Evolutionary conservation across 1,284 basidiomycete species (phyloP).

Genomic region (Cutaneotrichosporon mucoides): DNA sequence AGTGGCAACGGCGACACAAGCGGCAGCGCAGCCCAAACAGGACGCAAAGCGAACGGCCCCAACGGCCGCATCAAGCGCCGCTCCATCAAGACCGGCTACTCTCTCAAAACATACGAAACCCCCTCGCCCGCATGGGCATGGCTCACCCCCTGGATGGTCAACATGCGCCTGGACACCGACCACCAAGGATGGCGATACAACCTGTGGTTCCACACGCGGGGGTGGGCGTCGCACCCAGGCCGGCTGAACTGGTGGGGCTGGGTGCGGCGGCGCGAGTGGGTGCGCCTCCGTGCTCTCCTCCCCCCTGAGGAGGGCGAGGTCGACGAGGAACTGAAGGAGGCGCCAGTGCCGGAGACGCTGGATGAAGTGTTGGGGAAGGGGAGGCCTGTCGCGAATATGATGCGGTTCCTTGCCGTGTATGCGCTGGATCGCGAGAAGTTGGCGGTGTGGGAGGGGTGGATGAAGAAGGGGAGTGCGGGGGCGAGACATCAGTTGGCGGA

Average conservation of each 20-base stretch:
- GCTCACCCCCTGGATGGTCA: constrained; percentile 48
- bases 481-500: constrained; percentile 9
- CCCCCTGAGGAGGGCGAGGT: neutral
- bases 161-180: constrained; percentile 48
- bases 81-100: constrained; percentile 44
- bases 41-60: too few species aligned
- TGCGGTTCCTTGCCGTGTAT: constrained; percentile 20
- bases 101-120: constrained; percentile 41
- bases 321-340: neutral
- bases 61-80: neutral
- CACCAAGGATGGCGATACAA: constrained; percentile 50
- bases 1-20: too few species aligned
- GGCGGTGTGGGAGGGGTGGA: constrained; percentile 33
- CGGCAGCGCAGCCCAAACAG: too few species aligned
- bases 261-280: constrained; percentile 47
- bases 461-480: constrained; percentile 16
- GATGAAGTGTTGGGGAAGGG: constrained; percentile 1
- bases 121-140: constrained; percentile 46
- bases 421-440: constrained; percentile 39
- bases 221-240: constrained; percentile 40
- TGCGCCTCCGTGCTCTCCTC: constrained; percentile 30
- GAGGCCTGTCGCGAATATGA: constrained; percentile 18
- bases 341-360: neutral
- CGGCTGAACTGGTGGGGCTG: constrained; percentile 45
- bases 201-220: constrained; percentile 38